phyloP scores from a whole-genome alignment of 1,284 basidiomycete species.

The Gomphus bonarii region DNA sequence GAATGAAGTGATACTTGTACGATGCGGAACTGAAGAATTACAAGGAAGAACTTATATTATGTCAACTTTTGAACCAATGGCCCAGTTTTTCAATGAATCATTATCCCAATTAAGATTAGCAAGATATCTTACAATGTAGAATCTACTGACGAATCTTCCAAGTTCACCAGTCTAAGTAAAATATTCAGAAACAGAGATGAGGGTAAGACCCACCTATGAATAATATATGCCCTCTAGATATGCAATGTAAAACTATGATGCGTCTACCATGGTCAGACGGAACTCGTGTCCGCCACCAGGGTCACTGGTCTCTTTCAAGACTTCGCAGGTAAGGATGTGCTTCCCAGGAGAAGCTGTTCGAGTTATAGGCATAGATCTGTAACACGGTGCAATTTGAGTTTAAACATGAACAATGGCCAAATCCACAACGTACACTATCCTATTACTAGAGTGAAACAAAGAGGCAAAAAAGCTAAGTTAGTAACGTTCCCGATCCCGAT shows the following conservation, averaged over 20 bases:
- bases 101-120: no score
- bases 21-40: no score
- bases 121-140: no score
- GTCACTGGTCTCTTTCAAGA: constrained; percentile 23
- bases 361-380: constrained; percentile 26
- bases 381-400: neutral
- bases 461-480: neutral
- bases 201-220: no score
- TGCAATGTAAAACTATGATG: constrained; percentile 23
- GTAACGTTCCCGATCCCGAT: neutral
- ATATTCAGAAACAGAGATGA: no score
- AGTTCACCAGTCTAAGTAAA: no score
- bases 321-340: constrained; percentile 26
- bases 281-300: constrained; percentile 26
- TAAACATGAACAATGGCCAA: neutral
- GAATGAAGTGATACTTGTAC: constrained; percentile 22
- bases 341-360: constrained; percentile 25
- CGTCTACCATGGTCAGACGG: constrained; percentile 29
- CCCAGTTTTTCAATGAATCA: no score
- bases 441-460: neutral
- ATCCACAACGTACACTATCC: neutral
- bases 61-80: no score
- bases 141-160: no score
- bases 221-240: no score
- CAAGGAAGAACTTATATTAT: neutral